Evolutionary conservation across 352 stramenopile species (phyloP), one percentile per base, ranked within the genome.

Genomic region (Blastocystis sp.): DNA sequence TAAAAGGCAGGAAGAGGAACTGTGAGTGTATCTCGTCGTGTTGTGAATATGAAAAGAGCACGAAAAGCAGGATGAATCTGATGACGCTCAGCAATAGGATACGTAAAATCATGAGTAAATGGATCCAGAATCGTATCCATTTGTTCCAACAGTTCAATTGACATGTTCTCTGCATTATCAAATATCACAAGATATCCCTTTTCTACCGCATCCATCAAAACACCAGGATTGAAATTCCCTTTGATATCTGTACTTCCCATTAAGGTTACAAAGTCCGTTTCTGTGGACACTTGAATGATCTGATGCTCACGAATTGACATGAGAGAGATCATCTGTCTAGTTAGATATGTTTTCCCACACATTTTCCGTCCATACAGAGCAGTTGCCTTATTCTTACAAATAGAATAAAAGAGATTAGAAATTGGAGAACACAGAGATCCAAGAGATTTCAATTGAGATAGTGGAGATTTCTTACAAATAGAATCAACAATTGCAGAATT

Each of bases 121-220:
- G 74, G 51, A 80, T 86, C 74, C 7, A 86, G 54, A n/a, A 86
- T 35, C 1, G 32, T 0, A n/a, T 86, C 24, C 54, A 86, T 24
- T 4, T 24, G 21, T 49, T 86, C 74, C 4, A 86, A 12, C 59
- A 86, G n/a, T 29, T 86, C 74, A n/a, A 11, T 29, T 0, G 74
- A 54, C 24, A 86, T 49, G 35, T 86, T 75, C 32, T 86, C 54
- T 1, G 74, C 74, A 37, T 86, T 86, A 11, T 86, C 74, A 56
- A 86, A 86, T 0, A 86, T 49, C 27, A 86, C 24, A 24, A 86
- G 14, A 9, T 67, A 24, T 7, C 74, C 74, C 14, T 86, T 86
- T 29, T 80, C 54, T 12, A 81, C 35, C 19, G 46, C 51, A 49
- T 16, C 5, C 12, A 42, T 74, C 35, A 86, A 19, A 75, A 86